Evolutionary conservation across 2,329 filamentous ascomycete genomes (phyloP).

Genomic region (Dactylellina sp.): DNA sequence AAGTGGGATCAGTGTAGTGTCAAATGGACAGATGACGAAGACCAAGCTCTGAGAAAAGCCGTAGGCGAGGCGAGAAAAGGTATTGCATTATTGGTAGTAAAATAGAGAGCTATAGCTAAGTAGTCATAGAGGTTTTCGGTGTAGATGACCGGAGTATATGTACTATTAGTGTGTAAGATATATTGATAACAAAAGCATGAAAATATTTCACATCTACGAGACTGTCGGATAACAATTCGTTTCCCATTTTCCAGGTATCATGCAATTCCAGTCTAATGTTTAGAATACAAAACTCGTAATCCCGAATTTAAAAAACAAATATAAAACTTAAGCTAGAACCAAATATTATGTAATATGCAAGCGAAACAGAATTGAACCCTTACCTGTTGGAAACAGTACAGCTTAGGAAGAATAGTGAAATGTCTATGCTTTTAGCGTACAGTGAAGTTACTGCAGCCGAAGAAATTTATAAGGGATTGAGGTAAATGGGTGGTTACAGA

Average conservation of each 20-base stretch:
- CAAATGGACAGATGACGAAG: slow-evolving; percentile 76
- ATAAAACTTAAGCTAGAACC: background rate
- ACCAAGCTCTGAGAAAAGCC: slow-evolving; percentile 72
- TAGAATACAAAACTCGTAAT: slow-evolving; percentile 3
- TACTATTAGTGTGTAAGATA: background rate
- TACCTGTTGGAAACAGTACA: too few species aligned
- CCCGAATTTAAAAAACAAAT: background rate
- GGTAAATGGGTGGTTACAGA: too few species aligned
- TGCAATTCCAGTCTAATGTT: slow-evolving; percentile 45
- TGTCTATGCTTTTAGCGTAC: background rate
- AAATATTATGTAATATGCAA: too few species aligned
- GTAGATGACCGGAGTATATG: slow-evolving; percentile 3
- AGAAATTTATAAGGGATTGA: background rate
- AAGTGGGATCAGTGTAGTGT: slow-evolving; percentile 77
- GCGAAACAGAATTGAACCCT: background rate
- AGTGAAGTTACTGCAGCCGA: background rate
- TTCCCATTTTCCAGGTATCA: slow-evolving; percentile 29
- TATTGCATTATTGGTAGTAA: slow-evolving; percentile 74
- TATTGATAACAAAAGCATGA: background rate
- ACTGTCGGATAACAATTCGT: too few species aligned
- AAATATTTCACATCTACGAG: background rate
- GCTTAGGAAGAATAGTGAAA: too few species aligned
- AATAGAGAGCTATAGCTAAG: slow-evolving; percentile 65
- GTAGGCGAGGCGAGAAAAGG: slow-evolving; percentile 71
- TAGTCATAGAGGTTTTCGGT: too few species aligned